These are phyloP conservation scores for Fusarium vanettenii DNA, from an alignment of 2,329 filamentous ascomycete species.

Conservation along the genomic window DNA sequence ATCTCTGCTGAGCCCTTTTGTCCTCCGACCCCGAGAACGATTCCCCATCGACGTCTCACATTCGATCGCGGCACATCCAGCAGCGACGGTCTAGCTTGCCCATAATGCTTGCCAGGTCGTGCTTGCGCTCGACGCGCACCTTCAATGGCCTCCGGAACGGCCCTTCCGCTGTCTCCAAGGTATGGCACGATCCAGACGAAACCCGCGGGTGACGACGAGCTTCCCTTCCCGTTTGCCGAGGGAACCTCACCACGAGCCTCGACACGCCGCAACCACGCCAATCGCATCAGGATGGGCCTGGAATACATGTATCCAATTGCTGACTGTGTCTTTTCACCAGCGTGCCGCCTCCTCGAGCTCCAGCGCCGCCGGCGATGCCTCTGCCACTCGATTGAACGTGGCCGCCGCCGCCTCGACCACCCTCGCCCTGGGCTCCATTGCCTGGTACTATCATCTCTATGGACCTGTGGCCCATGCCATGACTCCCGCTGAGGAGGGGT, in stretches of 20 bases:
- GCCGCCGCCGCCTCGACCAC: slow-evolving; percentile 88
- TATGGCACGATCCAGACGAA: slow-evolving; percentile 62
- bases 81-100: slow-evolving; percentile 56
- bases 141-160: slow-evolving; percentile 82
- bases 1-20: slow-evolving; percentile 55
- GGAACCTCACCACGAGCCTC: slow-evolving; percentile 44
- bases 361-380: slow-evolving; percentile 74
- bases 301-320: slow-evolving; percentile 44
- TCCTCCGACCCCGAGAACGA: slow-evolving; percentile 53
- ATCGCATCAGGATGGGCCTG: slow-evolving; percentile 41
- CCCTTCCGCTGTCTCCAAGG: slow-evolving; percentile 79
- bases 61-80: slow-evolving; percentile 51
- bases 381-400: slow-evolving; percentile 85
- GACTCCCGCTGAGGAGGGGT: slow-evolving; percentile 98
- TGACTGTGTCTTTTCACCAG: slow-evolving; percentile 58
- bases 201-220: slow-evolving; percentile 29
- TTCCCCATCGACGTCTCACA: slow-evolving; percentile 50
- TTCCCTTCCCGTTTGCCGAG: slow-evolving; percentile 51
- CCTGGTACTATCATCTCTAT: slow-evolving; percentile 98
- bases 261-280: slow-evolving; percentile 41
- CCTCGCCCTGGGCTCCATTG: slow-evolving; percentile 87
- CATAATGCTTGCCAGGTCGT: slow-evolving; percentile 94
- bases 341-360: slow-evolving; percentile 79
- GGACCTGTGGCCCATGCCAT: slow-evolving; percentile 87
- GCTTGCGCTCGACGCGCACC: slow-evolving; percentile 88